Evolutionary conservation across 306 rosid species (phyloP).

Genomic region (Prunus campanulata): DNA sequence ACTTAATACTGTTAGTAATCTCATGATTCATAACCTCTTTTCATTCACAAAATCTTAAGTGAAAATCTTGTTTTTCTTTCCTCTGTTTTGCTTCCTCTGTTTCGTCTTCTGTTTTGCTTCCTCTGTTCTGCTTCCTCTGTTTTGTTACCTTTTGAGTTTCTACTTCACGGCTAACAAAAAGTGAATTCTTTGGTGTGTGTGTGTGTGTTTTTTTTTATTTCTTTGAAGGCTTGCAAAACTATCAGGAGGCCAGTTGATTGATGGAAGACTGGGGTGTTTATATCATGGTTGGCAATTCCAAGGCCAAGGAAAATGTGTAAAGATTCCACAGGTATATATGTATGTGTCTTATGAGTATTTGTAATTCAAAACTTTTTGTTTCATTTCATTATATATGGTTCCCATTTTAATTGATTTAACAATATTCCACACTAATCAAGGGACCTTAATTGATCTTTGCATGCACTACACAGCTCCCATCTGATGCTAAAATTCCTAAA

Average conservation of each 20-base stretch:
- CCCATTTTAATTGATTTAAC: background rate
- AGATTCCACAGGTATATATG: conserved; percentile 82
- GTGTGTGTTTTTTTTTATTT: fast-evolving
- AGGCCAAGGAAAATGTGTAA: conserved; percentile 91
- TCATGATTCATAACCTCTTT: too few relatives aligned
- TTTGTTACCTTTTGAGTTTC: background rate
- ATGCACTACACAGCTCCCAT: conserved; percentile 63
- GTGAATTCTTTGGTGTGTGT: background rate
- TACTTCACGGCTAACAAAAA: background rate
- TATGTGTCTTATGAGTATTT: background rate
- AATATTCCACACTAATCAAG: background rate
- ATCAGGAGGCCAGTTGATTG: conserved; percentile 91
- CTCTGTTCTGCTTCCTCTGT: background rate
- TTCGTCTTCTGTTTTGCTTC: too few relatives aligned
- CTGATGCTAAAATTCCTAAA: conserved; percentile 78
- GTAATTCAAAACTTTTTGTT: too few relatives aligned
- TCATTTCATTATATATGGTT: too few relatives aligned
- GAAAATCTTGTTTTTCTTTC: background rate
- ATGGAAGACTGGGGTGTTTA: conserved; percentile 86
- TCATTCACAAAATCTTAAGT: too few relatives aligned
- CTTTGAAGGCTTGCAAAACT: conserved; percentile 71
- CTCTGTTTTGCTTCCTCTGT: too few relatives aligned
- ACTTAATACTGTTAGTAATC: too few relatives aligned
- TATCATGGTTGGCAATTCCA: conserved; percentile 99
- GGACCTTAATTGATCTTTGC: too few relatives aligned